phyloP scores from a whole-genome alignment of 257 asterid species.

The Avicennia marina region DNA sequence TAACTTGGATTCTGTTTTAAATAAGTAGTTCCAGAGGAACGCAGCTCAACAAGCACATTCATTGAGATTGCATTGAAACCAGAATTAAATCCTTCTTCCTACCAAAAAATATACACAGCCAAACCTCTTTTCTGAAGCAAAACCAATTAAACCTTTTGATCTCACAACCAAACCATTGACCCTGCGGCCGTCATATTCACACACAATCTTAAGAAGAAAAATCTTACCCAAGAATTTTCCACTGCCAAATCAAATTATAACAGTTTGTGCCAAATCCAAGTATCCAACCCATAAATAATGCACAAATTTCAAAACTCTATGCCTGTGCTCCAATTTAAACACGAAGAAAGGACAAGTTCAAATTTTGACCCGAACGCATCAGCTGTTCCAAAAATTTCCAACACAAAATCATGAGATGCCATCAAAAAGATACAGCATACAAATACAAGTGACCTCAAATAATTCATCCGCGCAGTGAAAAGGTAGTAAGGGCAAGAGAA shows the following conservation, averaged over 20 bases:
- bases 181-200: neutral
- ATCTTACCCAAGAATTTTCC: constrained; percentile 7
- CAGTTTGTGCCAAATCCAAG: too few species aligned
- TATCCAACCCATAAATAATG: neutral
- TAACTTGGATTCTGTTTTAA: neutral
- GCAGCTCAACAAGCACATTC: neutral
- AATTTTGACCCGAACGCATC: constrained; percentile 13
- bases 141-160: too few species aligned
- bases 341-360: neutral
- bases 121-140: too few species aligned
- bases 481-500: neutral
- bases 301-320: too few species aligned
- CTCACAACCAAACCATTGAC: neutral
- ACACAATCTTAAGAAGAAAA: constrained; percentile 12
- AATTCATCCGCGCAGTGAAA: neutral
- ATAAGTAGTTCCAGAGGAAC: neutral
- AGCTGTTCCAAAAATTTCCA: neutral
- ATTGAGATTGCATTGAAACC: neutral
- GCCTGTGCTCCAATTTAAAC: neutral
- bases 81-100: neutral
- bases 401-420: neutral
- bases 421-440: neutral
- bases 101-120: neutral
- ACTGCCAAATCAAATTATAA: too few species aligned
- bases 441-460: neutral